Conservation (phyloP, 805 yeast species). For the Lipomyces sp. region DNA sequence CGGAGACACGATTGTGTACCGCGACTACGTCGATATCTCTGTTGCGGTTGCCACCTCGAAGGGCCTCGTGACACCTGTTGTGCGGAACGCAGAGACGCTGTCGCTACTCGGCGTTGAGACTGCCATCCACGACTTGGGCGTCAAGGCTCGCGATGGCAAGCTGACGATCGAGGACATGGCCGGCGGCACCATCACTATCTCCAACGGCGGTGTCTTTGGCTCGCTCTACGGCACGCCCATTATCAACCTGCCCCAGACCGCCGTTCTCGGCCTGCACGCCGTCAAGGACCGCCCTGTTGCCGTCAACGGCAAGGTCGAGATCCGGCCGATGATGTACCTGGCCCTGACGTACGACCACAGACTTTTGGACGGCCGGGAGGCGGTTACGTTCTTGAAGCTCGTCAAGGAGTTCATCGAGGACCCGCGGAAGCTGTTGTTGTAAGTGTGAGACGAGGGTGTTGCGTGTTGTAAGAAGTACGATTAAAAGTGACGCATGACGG, state of each 20-base stretch:
- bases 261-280: conserved; percentile 96
- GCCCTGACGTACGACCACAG: conserved; percentile 98
- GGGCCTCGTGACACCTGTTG: conserved; percentile 97
- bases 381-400: conserved; percentile 93
- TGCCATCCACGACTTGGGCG: conserved; percentile 77
- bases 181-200: conserved; percentile 98
- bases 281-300: conserved; percentile 96
- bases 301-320: conserved; percentile 90
- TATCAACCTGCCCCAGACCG: conserved; percentile 97
- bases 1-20: conserved; percentile 87
- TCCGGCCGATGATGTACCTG: conserved; percentile 99
- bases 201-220: conserved; percentile 99
- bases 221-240: conserved; percentile 97
- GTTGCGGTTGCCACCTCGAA: conserved; percentile 99
- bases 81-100: conserved; percentile 92
- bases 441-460: too few species aligned
- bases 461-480: neutral
- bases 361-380: conserved; percentile 97
- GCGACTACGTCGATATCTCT: conserved; percentile 94
- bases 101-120: conserved; percentile 84
- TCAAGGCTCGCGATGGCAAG: conserved; percentile 95
- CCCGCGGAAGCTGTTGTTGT: conserved; percentile 93
- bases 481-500: neutral
- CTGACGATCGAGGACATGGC: conserved; percentile 97
- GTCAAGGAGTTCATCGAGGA: conserved; percentile 97